Base-by-base conservation (phyloP, 2,329 filamentous ascomycete species). In the Neocucurbitaria cava region DNA sequence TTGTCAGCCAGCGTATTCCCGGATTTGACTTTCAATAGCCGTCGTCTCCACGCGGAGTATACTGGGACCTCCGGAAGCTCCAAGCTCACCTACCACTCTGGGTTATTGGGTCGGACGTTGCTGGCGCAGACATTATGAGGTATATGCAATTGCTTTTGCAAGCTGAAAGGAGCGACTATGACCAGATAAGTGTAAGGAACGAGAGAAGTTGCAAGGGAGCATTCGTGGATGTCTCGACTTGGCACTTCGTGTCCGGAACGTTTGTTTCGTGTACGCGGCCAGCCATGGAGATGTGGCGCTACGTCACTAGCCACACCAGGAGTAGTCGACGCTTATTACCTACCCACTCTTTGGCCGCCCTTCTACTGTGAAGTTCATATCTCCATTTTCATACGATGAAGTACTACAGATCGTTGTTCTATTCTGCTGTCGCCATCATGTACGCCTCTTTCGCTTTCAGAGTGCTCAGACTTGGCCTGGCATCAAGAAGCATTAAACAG, bases 241-340 rank as follows among this genome's bases (percentile, higher is more conserved):
- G 70, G 71, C 69, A 68, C 63, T 61, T 71, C 71, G 71, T 74
- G 71, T 64, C 70, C 70, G 62, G 46, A 69, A 66, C 59, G 58
- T 58, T 62, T 64, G 59, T 65, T 67, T 64, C 65, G 62, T 52
- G 59, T 55, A 56, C 56, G 61, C 64, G 59, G 62, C 31, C 28
- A 46, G 44, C 36, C n/a, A n/a, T n/a, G n/a, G n/a, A n/a, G n/a
- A n/a, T 58, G 63, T 62, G 61, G 64, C 62, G 56, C 38, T 43
- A 60, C 57, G 52, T 58, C 62, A 66, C 62, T 49, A 69, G 66
- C 68, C 65, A 68, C 62, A 62, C 56, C 21, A 26, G 9, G 9
- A 26, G 20, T 7, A n/a, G n/a, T 26, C 1, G 3, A 33, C 8
- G 21, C 33, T 47, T 24, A 38, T 47, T 28, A n/a, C n/a, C n/a